Percentiles rank a stretch among this genome's conserved stretches.
phyloP scores from a whole-genome alignment of 1,284 basidiomycete genomes.

The Irpex sp. region DNA sequence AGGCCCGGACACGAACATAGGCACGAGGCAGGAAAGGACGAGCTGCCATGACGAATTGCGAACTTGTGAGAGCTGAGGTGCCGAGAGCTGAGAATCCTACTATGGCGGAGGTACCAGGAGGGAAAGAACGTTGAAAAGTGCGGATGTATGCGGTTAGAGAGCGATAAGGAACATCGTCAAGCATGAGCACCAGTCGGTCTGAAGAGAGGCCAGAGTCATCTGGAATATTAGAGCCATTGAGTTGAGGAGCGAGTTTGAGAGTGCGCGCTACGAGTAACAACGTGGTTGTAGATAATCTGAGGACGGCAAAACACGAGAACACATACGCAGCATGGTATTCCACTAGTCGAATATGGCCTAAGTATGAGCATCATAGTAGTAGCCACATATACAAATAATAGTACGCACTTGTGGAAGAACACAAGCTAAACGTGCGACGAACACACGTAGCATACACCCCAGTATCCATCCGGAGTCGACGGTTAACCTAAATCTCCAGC shows the following conservation, averaged over 20 bases:
- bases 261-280: background rate
- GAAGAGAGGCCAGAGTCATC: background rate
- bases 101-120: background rate
- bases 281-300: too few relatives aligned
- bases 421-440: background rate
- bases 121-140: background rate
- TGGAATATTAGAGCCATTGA: background rate
- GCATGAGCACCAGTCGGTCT: background rate
- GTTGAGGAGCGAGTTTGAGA: background rate
- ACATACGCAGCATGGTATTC: background rate
- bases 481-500: background rate
- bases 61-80: background rate
- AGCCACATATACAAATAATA: background rate
- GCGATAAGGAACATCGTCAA: background rate
- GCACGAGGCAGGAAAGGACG: background rate
- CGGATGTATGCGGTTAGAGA: background rate
- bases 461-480: background rate
- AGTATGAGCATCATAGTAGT: background rate
- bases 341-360: background rate
- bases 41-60: background rate
- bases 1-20: slow-evolving; percentile 4
- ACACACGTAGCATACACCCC: background rate
- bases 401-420: background rate
- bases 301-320: background rate
- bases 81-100: background rate